Conservation (phyloP, 1,284 basidiomycete genomes). For the Macrocybe sp. region DNA sequence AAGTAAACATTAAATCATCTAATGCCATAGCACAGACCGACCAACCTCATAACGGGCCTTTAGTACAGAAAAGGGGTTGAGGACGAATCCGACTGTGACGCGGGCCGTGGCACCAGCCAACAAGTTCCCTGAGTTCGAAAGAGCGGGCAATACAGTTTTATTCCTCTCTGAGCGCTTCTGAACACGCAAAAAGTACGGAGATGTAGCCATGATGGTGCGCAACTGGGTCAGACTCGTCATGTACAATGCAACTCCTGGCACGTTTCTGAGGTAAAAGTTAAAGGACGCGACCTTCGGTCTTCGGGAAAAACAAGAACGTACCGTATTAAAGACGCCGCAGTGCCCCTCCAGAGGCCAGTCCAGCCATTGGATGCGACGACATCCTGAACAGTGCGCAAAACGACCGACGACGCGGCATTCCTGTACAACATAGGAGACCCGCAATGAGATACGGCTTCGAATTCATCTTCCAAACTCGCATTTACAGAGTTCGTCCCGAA, state of each 20-base stretch:
- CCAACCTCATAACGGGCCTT: constrained; percentile 93
- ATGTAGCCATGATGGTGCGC: constrained; percentile 65
- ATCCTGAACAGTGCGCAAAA: constrained; percentile 49
- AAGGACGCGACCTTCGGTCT: background rate
- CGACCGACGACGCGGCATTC: constrained; percentile 13
- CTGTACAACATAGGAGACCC: no score
- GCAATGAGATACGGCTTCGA: no score
- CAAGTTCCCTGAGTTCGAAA: constrained; percentile 82
- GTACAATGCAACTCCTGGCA: constrained; percentile 91
- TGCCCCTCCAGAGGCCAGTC: constrained; percentile 82
- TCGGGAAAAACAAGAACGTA: constrained; percentile 15
- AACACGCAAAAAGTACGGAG: constrained; percentile 53
- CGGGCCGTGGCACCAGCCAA: constrained; percentile 86
- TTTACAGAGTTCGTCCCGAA: background rate
- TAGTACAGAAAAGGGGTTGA: constrained; percentile 93
- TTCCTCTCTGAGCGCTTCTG: constrained; percentile 21
- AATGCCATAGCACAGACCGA: constrained; percentile 3
- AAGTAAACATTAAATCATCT: background rate
- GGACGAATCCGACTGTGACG: constrained; percentile 79
- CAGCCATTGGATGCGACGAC: constrained; percentile 62
- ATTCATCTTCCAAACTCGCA: background rate
- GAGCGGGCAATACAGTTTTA: constrained; percentile 67
- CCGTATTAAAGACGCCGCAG: constrained; percentile 77
- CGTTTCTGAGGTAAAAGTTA: constrained; percentile 53
- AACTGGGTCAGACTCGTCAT: constrained; percentile 84